phyloP scores from a whole-genome alignment of 257 asterid species.

The Osmanthus fragrans region DNA sequence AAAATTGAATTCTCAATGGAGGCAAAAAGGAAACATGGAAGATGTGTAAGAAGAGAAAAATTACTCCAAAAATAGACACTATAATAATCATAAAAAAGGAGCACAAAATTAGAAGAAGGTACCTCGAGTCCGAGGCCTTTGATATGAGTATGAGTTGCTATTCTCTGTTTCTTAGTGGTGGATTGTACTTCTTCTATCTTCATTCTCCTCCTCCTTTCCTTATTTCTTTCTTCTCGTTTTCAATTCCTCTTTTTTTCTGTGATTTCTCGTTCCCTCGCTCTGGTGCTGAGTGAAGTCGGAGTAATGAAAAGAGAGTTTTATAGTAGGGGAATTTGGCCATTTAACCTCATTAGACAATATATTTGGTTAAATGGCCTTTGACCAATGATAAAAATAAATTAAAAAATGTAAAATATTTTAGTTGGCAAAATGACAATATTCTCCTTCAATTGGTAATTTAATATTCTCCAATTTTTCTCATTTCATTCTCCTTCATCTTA shows the following conservation, averaged over 20 bases:
- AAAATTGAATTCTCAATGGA: neutral
- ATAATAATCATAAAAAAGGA: neutral
- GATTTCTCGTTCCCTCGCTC: neutral
- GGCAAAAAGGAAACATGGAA: neutral
- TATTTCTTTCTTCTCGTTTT: neutral
- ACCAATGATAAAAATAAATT: no score
- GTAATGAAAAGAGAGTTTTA: no score
- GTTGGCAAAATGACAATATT: no score
- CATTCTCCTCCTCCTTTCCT: constrained; percentile 13
- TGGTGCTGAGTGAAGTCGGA: no score
- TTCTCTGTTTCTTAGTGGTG: constrained; percentile 47
- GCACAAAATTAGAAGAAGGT: neutral
- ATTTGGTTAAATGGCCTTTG: no score
- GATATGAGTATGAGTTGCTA: constrained; percentile 56
- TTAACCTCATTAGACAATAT: no score
- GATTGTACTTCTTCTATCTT: constrained; percentile 59
- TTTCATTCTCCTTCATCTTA: no score
- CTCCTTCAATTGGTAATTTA: no score
- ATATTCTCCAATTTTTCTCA: no score
- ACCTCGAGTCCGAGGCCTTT: constrained; percentile 67
- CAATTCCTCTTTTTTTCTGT: neutral
- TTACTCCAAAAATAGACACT: neutral
- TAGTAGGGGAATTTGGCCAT: no score
- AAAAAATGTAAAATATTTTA: no score
- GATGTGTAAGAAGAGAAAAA: neutral